phyloP scores from a whole-genome alignment of 1,139 yeast genomes.

The Candida glucosophila region DNA sequence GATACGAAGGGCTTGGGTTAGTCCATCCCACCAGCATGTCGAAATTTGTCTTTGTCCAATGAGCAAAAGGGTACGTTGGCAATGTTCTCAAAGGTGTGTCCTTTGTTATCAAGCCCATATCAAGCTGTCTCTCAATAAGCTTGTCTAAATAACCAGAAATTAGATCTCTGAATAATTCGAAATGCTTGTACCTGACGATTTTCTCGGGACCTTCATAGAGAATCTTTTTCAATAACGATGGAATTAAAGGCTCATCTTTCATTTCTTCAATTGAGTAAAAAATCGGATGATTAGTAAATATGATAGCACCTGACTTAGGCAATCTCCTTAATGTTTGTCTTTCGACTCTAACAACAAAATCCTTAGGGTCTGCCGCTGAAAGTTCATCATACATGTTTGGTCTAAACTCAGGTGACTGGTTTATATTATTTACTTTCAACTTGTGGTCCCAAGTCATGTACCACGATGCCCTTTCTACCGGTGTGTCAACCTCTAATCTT shows the following conservation, averaged over 20 bases:
- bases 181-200: constrained; percentile 56
- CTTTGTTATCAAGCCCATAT: constrained; percentile 43
- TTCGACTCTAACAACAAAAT: constrained; percentile 53
- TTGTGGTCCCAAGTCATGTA: constrained; percentile 66
- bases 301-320: constrained; percentile 38
- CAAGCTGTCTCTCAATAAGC: constrained; percentile 48
- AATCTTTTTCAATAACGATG: constrained; percentile 56
- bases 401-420: constrained; percentile 32
- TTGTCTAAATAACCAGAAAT: constrained; percentile 48
- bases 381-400: constrained; percentile 22
- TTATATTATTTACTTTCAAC: constrained; percentile 45
- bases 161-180: constrained; percentile 50
- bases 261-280: constrained; percentile 65
- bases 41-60: constrained; percentile 35
- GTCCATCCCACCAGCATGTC: constrained; percentile 41
- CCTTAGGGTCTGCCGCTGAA: constrained; percentile 26
- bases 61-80: constrained; percentile 56
- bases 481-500: constrained; percentile 47
- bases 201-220: constrained; percentile 59
- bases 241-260: constrained; percentile 70
- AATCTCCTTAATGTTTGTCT: constrained; percentile 44
- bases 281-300: constrained; percentile 61
- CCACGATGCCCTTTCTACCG: constrained; percentile 74
- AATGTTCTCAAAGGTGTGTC: constrained; percentile 54
- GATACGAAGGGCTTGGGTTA: constrained; percentile 25